These are phyloP conservation scores for Sporobolus alterniflorus DNA, from an alignment of 202 grass and related monocot species.

Conservation along the genomic window DNA sequence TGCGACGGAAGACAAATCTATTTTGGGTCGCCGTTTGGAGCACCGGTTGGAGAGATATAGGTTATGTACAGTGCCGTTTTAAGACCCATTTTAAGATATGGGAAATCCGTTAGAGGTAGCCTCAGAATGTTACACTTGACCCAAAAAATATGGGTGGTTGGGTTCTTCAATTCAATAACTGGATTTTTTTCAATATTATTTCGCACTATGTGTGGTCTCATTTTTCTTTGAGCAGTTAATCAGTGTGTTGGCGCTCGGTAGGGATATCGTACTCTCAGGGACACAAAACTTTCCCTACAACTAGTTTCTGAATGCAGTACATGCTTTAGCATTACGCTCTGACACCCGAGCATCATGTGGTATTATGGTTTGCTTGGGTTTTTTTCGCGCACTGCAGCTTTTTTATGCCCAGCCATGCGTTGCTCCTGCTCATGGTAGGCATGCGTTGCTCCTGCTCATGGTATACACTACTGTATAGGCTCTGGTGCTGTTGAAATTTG, in stretches of 20 bases:
- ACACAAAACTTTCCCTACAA: not conserved
- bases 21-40: too few species aligned
- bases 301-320: not conserved
- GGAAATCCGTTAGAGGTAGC: too few species aligned
- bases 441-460: slow-evolving; percentile 10
- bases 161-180: not conserved
- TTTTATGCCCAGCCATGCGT: slow-evolving; percentile 37
- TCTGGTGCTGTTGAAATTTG: not conserved
- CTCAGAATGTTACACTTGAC: too few species aligned
- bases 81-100: too few species aligned
- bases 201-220: not conserved
- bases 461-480: slow-evolving; percentile 9
- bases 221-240: not conserved
- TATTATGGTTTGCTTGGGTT: slow-evolving; percentile 38
- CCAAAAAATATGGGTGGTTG: not conserved
- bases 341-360: slow-evolving; percentile 31
- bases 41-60: too few species aligned
- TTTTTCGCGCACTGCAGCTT: slow-evolving; percentile 38
- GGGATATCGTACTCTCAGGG: not conserved
- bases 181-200: not conserved
- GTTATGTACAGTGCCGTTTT: too few species aligned
- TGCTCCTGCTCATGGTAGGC: slow-evolving; percentile 13
- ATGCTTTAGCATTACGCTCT: slow-evolving; percentile 1
- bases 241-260: not conserved
- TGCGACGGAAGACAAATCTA: too few species aligned